A percentile compares a stretch with the other conserved stretches of the same genome.
Conservation (phyloP, 768 basidiomycete genomes). For the Russula abietina region DNA sequence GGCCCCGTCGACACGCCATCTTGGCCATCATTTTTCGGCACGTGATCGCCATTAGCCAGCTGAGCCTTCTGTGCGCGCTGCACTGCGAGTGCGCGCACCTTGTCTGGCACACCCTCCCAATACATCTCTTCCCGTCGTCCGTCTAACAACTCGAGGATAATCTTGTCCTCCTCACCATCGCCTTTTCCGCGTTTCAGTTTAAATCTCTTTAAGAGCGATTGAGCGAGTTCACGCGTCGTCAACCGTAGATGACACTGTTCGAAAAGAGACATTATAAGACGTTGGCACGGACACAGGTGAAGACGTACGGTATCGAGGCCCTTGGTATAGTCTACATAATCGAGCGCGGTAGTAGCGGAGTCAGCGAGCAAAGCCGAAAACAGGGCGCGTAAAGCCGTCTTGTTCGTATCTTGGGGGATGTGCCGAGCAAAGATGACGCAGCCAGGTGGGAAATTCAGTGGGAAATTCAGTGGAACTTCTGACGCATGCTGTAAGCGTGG, state of each 20-base stretch:
- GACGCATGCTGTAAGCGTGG: background rate
- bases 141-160: conserved; percentile 50
- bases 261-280: background rate
- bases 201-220: conserved; percentile 44
- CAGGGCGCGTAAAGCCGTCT: conserved; percentile 63
- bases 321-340: conserved; percentile 78
- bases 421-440: conserved; percentile 70
- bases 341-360: conserved; percentile 41
- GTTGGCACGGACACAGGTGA: background rate
- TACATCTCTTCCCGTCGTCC: conserved; percentile 67
- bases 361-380: conserved; percentile 42
- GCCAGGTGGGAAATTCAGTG: conserved; percentile 40
- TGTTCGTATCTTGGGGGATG: conserved; percentile 71
- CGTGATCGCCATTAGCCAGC: background rate
- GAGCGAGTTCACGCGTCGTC: conserved; percentile 44
- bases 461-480: conserved; percentile 21
- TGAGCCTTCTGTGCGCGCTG: conserved; percentile 33
- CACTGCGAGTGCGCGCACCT: conserved; percentile 57
- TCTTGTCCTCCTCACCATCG: conserved; percentile 27
- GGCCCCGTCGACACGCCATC: background rate
- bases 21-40: background rate
- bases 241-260: conserved; percentile 71
- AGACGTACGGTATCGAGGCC: conserved; percentile 61
- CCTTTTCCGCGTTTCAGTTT: background rate
- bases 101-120: conserved; percentile 76